Evolutionary conservation across 106 monocot species (phyloP), one percentile per base, ranked within the genome.

Genomic region (Dendrobium catenatum): DNA sequence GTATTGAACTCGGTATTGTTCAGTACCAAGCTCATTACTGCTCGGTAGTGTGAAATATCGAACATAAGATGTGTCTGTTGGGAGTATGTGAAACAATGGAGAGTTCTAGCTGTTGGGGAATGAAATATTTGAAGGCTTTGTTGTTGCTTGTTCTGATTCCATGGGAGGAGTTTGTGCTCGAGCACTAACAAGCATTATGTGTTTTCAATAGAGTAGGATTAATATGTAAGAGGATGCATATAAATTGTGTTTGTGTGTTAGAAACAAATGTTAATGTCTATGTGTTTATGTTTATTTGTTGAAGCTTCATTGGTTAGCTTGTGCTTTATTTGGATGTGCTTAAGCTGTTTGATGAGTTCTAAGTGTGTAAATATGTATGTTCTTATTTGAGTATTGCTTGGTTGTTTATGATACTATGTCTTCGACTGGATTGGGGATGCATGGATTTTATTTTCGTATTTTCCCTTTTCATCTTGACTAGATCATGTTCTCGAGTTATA

Each of bases 101-200:
- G 41, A 51, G 46, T 31, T 67, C 26, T 54, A 80, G 16, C 5
- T 67, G 72, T 42, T 91, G 89, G 89, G 88, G 89, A 13, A 8
- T 84, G 20, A 84, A 77, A 54, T 93, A 90, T 67, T 64, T 99
- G 73, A 72, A 89, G 72, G 81, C 87, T 42, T 85, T 99, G 77
- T 29, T 91, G 7, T 51, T 61, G 70, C 84, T 3, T 95, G 99
- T 68, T 88, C 86, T 5, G 95, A 99, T 86, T 77, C 54, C 5
- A 78, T 85, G 42, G 88, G 87, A 68, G 84, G 80, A 31, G 85
- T 93, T 70, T 80, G 99, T 46, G 93, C 95, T 84, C 84, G 95
- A 72, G 99, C 99, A 26, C 78, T 99, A 79, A 88, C 77, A 18
- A 99, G 91, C 72, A 41, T 88, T 37, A 37, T 37, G 37, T 37